Conservation (phyloP, 2,329 filamentous ascomycete genomes). For the Alternaria brassicicola region DNA sequence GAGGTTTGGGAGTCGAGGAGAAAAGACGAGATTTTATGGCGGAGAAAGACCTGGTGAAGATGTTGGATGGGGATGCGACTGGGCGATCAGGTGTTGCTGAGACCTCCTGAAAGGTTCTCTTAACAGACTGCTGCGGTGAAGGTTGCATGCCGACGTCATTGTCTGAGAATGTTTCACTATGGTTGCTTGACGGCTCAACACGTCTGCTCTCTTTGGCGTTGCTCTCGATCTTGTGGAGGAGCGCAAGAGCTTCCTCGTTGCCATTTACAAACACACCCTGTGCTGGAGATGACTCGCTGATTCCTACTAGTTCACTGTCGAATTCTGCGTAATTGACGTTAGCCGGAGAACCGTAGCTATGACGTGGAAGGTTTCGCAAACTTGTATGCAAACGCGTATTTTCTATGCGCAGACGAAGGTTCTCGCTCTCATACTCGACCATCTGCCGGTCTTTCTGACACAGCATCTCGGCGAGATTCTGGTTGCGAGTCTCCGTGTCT, state of each 20-base stretch:
- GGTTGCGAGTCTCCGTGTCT: slow-evolving; percentile 9
- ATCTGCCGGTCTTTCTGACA: slow-evolving; percentile 7
- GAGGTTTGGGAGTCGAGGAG: slow-evolving; percentile 12
- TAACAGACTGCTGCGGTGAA: slow-evolving; percentile 9
- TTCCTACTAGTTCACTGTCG: slow-evolving; percentile 20
- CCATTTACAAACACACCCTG: slow-evolving; percentile 21
- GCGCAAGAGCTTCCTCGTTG: slow-evolving; percentile 27
- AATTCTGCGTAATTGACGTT: slow-evolving; percentile 23
- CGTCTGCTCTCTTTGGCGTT: slow-evolving; percentile 15
- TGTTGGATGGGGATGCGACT: slow-evolving; percentile 15
- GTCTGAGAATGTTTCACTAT: slow-evolving; percentile 3
- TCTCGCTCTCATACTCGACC: slow-evolving; percentile 5
- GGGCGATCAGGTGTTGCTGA: slow-evolving; percentile 16
- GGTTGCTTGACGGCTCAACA: slow-evolving; percentile 1
- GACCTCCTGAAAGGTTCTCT: slow-evolving; percentile 5
- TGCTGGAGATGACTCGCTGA: slow-evolving; percentile 9
- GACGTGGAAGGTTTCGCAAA: background rate
- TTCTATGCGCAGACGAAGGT: background rate
- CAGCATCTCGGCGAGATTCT: slow-evolving; percentile 7
- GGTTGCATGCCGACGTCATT: slow-evolving; percentile 2
- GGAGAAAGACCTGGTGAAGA: slow-evolving; percentile 30
- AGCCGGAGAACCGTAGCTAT: slow-evolving; percentile 15
- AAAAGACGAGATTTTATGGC: slow-evolving; percentile 28
- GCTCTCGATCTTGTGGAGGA: slow-evolving; percentile 31
- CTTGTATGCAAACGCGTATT: background rate